phyloP scores from a whole-genome alignment of 495 filamentous ascomycete species.

The Aspergillus kassunensis region DNA sequence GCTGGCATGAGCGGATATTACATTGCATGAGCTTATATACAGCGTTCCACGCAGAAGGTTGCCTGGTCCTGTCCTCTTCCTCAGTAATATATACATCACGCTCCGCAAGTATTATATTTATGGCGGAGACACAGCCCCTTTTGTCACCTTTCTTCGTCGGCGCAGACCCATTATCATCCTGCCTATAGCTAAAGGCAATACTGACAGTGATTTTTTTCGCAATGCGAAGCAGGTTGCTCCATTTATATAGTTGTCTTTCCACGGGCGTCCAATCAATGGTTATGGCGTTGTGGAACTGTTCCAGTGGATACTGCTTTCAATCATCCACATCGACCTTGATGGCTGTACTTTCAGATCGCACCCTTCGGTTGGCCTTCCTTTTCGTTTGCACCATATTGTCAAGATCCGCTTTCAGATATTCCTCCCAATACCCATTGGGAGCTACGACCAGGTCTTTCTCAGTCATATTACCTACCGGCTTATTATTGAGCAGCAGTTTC shows the following conservation, averaged over 20 bases:
- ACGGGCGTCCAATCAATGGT: conserved; percentile 20
- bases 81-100: background rate
- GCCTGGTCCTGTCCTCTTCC: background rate
- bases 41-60: background rate
- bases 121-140: background rate
- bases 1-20: background rate
- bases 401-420: background rate
- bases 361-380: background rate
- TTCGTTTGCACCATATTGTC: background rate
- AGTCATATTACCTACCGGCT: background rate
- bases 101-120: background rate
- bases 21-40: background rate
- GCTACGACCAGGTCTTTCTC: background rate
- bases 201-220: conserved; percentile 21
- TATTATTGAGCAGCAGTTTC: background rate
- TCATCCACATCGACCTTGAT: background rate
- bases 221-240: conserved; percentile 15
- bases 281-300: background rate
- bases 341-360: background rate
- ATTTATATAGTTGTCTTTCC: conserved; percentile 20
- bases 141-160: background rate
- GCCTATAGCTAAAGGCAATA: conserved; percentile 20
- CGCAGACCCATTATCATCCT: background rate
- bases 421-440: background rate
- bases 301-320: background rate